Conservation (phyloP, 768 basidiomycete genomes). For the Exidia glandulosa region DNA sequence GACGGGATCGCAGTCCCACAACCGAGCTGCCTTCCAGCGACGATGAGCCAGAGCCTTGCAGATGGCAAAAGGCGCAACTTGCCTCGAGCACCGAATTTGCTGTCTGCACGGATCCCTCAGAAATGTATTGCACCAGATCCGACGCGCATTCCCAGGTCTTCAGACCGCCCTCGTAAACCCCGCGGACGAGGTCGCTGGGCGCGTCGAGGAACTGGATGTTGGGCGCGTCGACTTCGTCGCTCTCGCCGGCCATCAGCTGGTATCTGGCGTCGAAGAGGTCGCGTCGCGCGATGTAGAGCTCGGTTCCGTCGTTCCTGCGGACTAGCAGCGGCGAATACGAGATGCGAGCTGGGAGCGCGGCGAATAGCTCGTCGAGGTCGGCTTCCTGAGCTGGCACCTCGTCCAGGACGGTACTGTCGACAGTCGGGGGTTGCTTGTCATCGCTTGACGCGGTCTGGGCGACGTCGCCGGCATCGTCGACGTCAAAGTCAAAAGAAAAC, state of each 20-base stretch:
- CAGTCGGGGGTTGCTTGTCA: neutral
- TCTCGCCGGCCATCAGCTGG: conserved; percentile 63
- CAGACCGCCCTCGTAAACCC: conserved; percentile 89
- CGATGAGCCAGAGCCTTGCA: neutral
- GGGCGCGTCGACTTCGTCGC: conserved; percentile 20
- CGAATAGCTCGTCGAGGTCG: neutral
- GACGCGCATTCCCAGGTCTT: conserved; percentile 97
- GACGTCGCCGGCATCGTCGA: neutral
- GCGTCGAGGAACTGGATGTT: conserved; percentile 59
- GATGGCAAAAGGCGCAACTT: conserved; percentile 12
- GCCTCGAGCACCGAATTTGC: conserved; percentile 70
- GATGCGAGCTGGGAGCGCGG: neutral
- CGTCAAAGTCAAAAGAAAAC: too few species aligned
- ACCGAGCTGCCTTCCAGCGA: conserved; percentile 47
- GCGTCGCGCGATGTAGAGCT: conserved; percentile 43
- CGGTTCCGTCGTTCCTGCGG: neutral
- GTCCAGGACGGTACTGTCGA: neutral
- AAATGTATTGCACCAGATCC: conserved; percentile 66
- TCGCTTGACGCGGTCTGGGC: neutral
- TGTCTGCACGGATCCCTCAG: conserved; percentile 21
- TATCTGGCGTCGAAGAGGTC: conserved; percentile 96
- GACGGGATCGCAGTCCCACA: conserved; percentile 89
- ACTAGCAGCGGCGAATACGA: neutral
- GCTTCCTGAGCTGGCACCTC: neutral
- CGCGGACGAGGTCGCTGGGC: conserved; percentile 82